Evolutionary conservation across 371 early-diverging fungal species (phyloP), one percentile per base, ranked within the genome.

Genomic region (Mucor velutinosus): DNA sequence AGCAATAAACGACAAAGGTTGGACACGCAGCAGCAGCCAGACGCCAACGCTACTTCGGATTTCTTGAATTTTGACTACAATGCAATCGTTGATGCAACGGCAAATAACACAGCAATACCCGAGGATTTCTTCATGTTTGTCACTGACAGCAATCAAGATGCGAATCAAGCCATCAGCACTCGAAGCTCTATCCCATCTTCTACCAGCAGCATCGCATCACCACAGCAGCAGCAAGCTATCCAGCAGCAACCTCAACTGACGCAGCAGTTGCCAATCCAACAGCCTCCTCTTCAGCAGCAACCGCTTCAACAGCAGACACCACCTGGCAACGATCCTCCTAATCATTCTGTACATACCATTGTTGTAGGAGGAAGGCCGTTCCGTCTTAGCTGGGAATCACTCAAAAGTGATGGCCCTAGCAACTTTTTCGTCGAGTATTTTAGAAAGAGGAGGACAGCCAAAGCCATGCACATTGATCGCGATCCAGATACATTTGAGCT

Each of bases 401-500:
- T 86, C 4, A 82, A 76, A 49, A 82, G 81, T 33, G 86, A 86
- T 71, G 81, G 81, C 7, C 86, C 86, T 1, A 72, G 29, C 43
- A 82, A 83, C 49, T 85, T 83, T 55, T 83, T 83, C 59, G 43
- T 75, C 1, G 69, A 75, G 4, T 80, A 69, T 66, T 81, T 81
- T 45, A 51, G 66, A 39, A 69, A 65, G 63, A 80, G 68, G 62
- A 81, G 61, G 55, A 65, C 74, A 32, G 3, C 12, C 51, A 81
- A 64, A 25, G 72, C 66, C 8, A 74, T 89, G 78, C 79, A 87
- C 65, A 75, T 89, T 66, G 86, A 89, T 63, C 77, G 88, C 35
- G 86, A 86, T 62, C 81, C 88, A 23, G 82, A 82, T 19, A 77
- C 77, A 3, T 89, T 89, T 75, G 76, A 78, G 33, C 68, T 83